Percentiles rank a stretch among this genome's conserved stretches.
Conservation (phyloP, 441 rosid species). For the Bruguiera hainesii region DNA sequence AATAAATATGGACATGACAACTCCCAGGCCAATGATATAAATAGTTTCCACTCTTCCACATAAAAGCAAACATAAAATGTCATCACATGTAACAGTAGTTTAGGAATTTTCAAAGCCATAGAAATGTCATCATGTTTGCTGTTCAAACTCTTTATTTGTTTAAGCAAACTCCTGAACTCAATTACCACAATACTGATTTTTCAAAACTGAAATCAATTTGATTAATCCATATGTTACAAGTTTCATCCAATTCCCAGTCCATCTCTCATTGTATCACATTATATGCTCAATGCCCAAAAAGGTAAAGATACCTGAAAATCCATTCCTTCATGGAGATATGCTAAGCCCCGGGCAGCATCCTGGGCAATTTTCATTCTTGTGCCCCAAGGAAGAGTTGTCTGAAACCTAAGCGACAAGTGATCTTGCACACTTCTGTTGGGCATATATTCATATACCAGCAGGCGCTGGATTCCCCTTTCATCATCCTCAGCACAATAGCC, state of each 20-base stretch:
- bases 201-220: too few relatives aligned
- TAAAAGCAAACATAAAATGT: background rate
- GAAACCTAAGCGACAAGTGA: conserved; percentile 70
- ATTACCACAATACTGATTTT: too few relatives aligned
- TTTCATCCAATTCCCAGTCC: too few relatives aligned
- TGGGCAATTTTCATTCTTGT: conserved; percentile 70
- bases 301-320: conserved; percentile 74
- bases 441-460: conserved; percentile 82
- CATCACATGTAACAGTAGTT: too few relatives aligned
- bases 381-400: conserved; percentile 69
- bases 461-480: conserved; percentile 90
- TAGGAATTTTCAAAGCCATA: too few relatives aligned
- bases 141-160: too few relatives aligned
- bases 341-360: conserved; percentile 84
- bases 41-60: background rate
- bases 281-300: conserved; percentile 4
- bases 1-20: background rate
- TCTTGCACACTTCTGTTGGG: conserved; percentile 89
- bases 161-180: too few relatives aligned
- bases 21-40: too few relatives aligned
- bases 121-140: too few relatives aligned
- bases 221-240: too few relatives aligned
- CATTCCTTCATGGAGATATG: conserved; percentile 82
- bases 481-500: conserved; percentile 84
- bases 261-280: too few relatives aligned